phyloP scores from a whole-genome alignment of 2,329 filamentous ascomycete genomes.

The Talaromyces sp. region DNA sequence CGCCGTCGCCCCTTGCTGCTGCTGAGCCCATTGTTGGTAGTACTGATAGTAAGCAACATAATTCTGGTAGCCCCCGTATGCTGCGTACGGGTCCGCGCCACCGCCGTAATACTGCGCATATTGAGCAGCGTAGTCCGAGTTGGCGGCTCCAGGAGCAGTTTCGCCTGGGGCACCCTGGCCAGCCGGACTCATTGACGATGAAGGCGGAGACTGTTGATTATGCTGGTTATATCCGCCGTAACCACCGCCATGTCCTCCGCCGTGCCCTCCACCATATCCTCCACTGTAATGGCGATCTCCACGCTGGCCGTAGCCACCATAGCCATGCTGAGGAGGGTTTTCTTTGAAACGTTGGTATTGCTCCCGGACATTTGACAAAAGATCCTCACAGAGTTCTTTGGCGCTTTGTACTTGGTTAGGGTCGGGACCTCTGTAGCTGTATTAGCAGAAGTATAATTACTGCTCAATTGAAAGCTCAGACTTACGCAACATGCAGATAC shows the following conservation, averaged over 20 bases:
- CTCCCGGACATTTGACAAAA: slow-evolving; percentile 79
- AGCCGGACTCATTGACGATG: slow-evolving; percentile 38
- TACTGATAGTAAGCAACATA: slow-evolving; percentile 61
- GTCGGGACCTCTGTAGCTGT: slow-evolving; percentile 68
- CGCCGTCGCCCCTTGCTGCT: slow-evolving; percentile 41
- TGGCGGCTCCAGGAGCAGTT: slow-evolving; percentile 20
- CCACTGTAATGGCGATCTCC: slow-evolving; percentile 38
- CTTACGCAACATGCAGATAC: slow-evolving; percentile 93
- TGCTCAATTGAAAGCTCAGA: not conserved
- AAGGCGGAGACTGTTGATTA: slow-evolving; percentile 38
- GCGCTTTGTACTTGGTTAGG: slow-evolving; percentile 78
- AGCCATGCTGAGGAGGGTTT: slow-evolving; percentile 64
- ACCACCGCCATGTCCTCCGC: not conserved
- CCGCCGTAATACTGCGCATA: slow-evolving; percentile 72
- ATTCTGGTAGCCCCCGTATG: slow-evolving; percentile 83
- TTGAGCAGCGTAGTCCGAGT: slow-evolving; percentile 68
- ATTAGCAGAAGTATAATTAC: slow-evolving; percentile 26
- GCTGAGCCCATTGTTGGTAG: slow-evolving; percentile 62
- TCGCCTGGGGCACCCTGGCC: slow-evolving; percentile 39
- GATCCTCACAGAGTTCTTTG: slow-evolving; percentile 82
- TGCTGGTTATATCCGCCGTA: slow-evolving; percentile 26
- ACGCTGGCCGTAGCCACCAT: slow-evolving; percentile 55
- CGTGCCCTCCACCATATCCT: slow-evolving; percentile 22
- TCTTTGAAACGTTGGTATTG: slow-evolving; percentile 91
- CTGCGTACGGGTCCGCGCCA: slow-evolving; percentile 74